A percentile compares a stretch with the other conserved stretches of the same genome.
Evolutionary conservation across 2,329 filamentous ascomycete genomes (phyloP).

Genomic region (Boeremia exigua): DNA sequence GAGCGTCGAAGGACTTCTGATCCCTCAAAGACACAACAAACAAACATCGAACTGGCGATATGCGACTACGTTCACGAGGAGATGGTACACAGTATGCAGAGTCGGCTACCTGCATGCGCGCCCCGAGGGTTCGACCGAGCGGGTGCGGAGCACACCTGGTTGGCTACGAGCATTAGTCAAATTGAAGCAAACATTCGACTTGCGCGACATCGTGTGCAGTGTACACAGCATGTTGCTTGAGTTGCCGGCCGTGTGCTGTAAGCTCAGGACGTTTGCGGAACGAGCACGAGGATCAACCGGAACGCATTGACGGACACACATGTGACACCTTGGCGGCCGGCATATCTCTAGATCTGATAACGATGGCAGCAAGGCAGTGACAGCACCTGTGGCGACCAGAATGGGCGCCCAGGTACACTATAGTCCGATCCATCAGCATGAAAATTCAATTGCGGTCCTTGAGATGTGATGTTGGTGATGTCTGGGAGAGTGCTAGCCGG

Average conservation of each 20-base stretch:
- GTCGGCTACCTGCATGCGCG: conserved; percentile 1
- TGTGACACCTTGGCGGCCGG: conserved; percentile 12
- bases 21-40: no score
- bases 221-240: neutral
- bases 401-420: neutral
- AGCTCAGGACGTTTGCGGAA: conserved; percentile 13
- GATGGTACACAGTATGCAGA: neutral
- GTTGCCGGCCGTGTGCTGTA: neutral
- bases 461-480: neutral
- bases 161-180: neutral
- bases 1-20: no score
- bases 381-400: neutral
- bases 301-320: conserved; percentile 6
- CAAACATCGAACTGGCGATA: neutral
- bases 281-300: conserved; percentile 16
- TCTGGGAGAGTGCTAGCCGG: conserved; percentile 7
- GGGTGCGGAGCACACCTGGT: neutral
- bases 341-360: conserved; percentile 12
- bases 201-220: neutral
- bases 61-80: neutral
- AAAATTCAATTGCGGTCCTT: neutral
- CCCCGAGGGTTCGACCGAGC: conserved; percentile 5
- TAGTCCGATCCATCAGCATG: neutral
- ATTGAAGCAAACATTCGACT: neutral
- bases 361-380: neutral